These are phyloP conservation scores for Suillus subluteus DNA, from an alignment of 768 basidiomycete species.

Conservation along the genomic window DNA sequence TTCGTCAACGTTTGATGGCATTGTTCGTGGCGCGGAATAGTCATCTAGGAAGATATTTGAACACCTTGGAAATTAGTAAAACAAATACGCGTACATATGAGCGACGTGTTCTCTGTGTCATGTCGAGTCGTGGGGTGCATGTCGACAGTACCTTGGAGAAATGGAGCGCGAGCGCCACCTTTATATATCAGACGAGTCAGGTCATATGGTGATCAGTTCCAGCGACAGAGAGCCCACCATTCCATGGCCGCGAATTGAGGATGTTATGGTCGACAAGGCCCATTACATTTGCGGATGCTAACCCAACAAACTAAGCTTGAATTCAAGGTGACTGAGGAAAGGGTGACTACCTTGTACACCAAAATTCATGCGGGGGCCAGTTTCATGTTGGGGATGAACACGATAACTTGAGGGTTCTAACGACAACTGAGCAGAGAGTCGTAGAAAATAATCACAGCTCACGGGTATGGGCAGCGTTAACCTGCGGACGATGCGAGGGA, in stretches of 20 bases:
- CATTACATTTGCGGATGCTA: background rate
- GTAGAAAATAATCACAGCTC: background rate
- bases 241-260: background rate
- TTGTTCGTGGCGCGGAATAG: background rate
- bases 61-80: background rate
- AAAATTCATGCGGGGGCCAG: background rate
- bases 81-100: background rate
- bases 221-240: background rate
- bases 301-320: background rate
- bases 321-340: background rate
- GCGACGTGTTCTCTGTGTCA: background rate
- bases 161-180: background rate
- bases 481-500: background rate
- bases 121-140: background rate
- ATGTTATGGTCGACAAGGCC: background rate
- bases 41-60: slow-evolving; percentile 1
- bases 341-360: background rate
- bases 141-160: background rate
- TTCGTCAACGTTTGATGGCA: background rate
- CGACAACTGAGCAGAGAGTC: background rate
- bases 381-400: background rate
- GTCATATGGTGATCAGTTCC: background rate
- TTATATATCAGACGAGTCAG: background rate
- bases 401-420: background rate
- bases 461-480: background rate